Evolutionary conservation across 1,284 basidiomycete species (phyloP).

Genomic region (Cryptococcus maquisensis): DNA sequence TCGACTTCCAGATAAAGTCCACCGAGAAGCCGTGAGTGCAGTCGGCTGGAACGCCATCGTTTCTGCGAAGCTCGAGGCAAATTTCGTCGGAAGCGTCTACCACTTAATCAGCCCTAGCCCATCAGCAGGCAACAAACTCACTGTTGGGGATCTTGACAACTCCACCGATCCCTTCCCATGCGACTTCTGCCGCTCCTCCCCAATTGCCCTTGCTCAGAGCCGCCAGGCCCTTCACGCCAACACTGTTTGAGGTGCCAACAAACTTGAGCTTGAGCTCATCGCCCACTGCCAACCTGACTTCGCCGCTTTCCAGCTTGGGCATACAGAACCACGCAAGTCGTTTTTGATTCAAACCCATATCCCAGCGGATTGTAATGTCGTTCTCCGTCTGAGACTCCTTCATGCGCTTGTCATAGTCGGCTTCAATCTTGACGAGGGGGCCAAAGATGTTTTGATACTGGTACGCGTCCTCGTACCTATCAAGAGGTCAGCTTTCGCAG

Average conservation of each 20-base stretch:
- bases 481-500: background rate
- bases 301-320: conserved; percentile 96
- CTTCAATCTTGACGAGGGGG: conserved; percentile 97
- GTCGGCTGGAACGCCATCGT: conserved; percentile 91
- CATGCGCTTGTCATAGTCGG: conserved; percentile 95
- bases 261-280: conserved; percentile 92
- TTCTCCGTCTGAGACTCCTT: conserved; percentile 99
- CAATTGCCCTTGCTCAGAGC: conserved; percentile 54
- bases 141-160: conserved; percentile 99
- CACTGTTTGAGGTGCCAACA: conserved; percentile 60
- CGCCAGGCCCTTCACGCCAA: conserved; percentile 51
- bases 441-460: conserved; percentile 99
- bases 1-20: conserved; percentile 99
- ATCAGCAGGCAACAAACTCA: conserved; percentile 50
- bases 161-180: conserved; percentile 94
- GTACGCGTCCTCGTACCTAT: conserved; percentile 90
- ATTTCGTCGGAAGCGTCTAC: conserved; percentile 96
- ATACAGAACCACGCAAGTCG: conserved; percentile 93
- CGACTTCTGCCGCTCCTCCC: conserved; percentile 24
- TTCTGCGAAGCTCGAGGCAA: conserved; percentile 81
- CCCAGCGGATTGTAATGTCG: conserved; percentile 93
- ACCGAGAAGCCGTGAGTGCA: conserved; percentile 92
- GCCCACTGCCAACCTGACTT: conserved; percentile 92
- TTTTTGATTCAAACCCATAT: conserved; percentile 95
- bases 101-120: background rate